Percentiles rank a stretch among this genome's conserved stretches.
Conservation (phyloP, 345 rosid species). For the Populus ilicifolia region DNA sequence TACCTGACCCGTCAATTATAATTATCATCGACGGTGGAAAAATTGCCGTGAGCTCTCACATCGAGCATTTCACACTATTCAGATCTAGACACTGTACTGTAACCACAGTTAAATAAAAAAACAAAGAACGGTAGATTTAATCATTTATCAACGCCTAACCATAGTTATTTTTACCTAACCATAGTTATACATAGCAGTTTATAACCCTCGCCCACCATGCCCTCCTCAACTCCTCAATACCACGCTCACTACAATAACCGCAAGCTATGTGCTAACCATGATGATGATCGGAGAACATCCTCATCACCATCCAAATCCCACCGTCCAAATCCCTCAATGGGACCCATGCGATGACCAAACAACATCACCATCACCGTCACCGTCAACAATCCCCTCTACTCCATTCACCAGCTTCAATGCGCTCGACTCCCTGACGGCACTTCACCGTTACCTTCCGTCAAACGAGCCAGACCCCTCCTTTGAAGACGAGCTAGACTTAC, state of each 20-base stretch:
- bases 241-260: background rate
- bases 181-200: conserved; percentile 35
- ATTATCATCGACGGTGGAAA: conserved; percentile 26
- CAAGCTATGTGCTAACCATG: conserved; percentile 17
- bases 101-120: conserved; percentile 20
- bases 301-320: conserved; percentile 34
- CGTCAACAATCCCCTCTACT: conserved; percentile 30
- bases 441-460: conserved; percentile 65
- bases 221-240: background rate
- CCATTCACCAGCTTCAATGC: conserved; percentile 30
- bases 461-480: conserved; percentile 43
- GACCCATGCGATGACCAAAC: conserved; percentile 42
- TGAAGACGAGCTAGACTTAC: conserved; percentile 23
- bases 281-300: conserved; percentile 55
- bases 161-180: conserved; percentile 35
- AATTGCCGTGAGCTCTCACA: conserved; percentile 14
- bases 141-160: conserved; percentile 21
- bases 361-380: conserved; percentile 20
- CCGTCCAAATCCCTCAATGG: conserved; percentile 58
- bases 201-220: conserved; percentile 18
- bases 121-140: conserved; percentile 28
- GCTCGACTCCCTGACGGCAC: conserved; percentile 48
- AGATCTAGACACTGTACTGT: background rate
- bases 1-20: background rate
- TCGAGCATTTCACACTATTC: background rate